Base-by-base conservation (phyloP, 352 stramenopile species). In the Pythium guiyangense region DNA sequence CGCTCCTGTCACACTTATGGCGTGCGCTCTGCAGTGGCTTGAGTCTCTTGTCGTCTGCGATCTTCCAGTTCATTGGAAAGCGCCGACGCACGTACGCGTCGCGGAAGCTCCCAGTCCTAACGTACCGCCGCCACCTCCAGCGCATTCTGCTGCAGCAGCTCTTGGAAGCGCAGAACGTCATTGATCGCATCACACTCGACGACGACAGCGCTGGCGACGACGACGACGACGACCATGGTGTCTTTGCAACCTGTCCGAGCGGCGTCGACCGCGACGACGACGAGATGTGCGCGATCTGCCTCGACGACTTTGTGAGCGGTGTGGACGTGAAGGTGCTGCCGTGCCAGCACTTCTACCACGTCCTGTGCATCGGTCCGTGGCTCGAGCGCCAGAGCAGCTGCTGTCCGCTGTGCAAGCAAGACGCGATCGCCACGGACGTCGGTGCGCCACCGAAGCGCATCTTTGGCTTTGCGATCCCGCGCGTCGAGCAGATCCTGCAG, bases 321-420 rank as follows among this genome's bases (percentile, higher is more conserved):
- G 71, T 75, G 6, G 61, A 72, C 27, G 76, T 94, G 22, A 92
- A 92, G 59, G 77, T 94, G 29, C 73, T 96, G 34, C 84, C 86
- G 18, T 96, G 86, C 45, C 77, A 88, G 25, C 86, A 96, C 52
- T 88, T 89, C 54, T 96, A 88, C 54, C 86, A 96, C 52, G 77
- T 88, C 15, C 66, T 84, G 22, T 96, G 86, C 58, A 96, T 96
- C 49, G 83, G 92, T 37, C 81, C 79, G 45, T 96, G 86, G 86
- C 77, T 96, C 10, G 85, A 92, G 50, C 62, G 68, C 8, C 79
- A 79, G 48, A 93, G 83, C 64, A 78, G 82, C 31, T 60, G 74
- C 14, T 96, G 86, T 51, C 86, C 86, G 37, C 75, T 96, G 8
- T 96, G 86, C 66, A 93, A 94, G 37, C 79, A 88, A 42, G 76